A percentile compares a stretch with the other conserved stretches of the same genome.
Conservation (phyloP, 768 basidiomycete species). For the Termitomyces sp. region DNA sequence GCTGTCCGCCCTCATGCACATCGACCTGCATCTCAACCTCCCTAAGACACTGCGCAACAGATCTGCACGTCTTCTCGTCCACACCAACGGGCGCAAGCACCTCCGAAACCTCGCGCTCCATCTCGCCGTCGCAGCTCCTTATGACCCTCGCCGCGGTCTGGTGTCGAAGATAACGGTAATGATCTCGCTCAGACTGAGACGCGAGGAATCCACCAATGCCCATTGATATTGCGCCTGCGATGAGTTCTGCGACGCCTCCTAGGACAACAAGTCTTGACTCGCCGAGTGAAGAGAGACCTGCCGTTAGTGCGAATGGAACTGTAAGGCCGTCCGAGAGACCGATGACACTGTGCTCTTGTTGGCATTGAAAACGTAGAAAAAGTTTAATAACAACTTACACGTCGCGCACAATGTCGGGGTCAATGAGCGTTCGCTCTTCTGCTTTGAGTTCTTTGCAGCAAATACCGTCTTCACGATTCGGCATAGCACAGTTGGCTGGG, state of each 20-base stretch:
- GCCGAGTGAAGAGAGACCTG: constrained; percentile 86
- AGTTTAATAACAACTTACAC: constrained; percentile 49
- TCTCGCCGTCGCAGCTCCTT: constrained; percentile 89
- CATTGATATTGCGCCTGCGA: constrained; percentile 97
- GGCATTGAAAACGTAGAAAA: background rate
- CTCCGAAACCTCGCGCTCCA: constrained; percentile 91
- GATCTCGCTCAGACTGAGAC: constrained; percentile 94
- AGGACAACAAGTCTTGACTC: constrained; percentile 89
- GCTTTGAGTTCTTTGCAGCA: constrained; percentile 90
- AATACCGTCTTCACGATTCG: constrained; percentile 54
- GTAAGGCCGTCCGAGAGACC: constrained; percentile 91
- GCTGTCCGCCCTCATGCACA: constrained; percentile 7
- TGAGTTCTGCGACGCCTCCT: constrained; percentile 93
- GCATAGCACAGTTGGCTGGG: constrained; percentile 55
- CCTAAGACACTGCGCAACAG: constrained; percentile 61
- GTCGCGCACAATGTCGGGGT: constrained; percentile 87
- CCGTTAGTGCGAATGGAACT: constrained; percentile 88
- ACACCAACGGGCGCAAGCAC: constrained; percentile 90
- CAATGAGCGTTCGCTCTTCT: constrained; percentile 76
- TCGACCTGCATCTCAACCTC: constrained; percentile 53
- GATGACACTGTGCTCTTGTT: constrained; percentile 55
- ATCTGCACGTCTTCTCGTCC: constrained; percentile 73
- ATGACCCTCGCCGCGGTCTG: constrained; percentile 80
- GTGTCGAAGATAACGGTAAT: constrained; percentile 78
- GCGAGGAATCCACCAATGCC: constrained; percentile 98